Base-by-base conservation (phyloP, 192 early-diverging fungal species). In the Diversispora eburnea region DNA sequence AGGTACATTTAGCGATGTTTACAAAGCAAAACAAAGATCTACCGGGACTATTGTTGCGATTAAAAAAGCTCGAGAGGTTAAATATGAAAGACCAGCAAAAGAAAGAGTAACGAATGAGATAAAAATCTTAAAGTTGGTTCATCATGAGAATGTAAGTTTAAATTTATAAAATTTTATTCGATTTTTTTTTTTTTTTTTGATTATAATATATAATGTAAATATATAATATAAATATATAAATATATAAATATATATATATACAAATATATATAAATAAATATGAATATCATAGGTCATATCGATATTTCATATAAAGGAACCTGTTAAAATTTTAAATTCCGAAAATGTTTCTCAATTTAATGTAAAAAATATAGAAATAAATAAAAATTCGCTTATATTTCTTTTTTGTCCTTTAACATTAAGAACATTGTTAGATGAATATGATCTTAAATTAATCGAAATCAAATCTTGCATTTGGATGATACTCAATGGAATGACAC, bases 401-500 rank as follows among this genome's bases (percentile, higher is more conserved):
- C 70, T 57, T 17, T 72, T 41, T 39, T 72, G 70, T 51, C 70
- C 70, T 7, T 20, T 61, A 45, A 72, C 70, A 22, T 49, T 72
- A 46, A 61, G 39, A 33, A 33, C 19, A 4, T 43, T 72, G 12
- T 22, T 72, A 19, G 20, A 61, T 33, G 25, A 72, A 9, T 72
- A 72, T 20, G 33, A n/a, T 20, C 15, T 72, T 12, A 8, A 17
- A 12, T 22, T 20, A n/a, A 25, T 46, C 4, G 20, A 72, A 17
- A 12, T 41, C 17, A 72, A 72, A 41, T 58, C 58, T 12, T 72
- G 57, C 4, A 72, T 72, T 12, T 58, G 56, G 45, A 72, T 72
- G 84, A 85, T 95, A n/a, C 80, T 92, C 13, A 81, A 90, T 70
- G 94, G 92, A 6, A 78, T 95, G 46, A 83, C 72, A 8, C 85